Base-by-base conservation (phyloP, 768 basidiomycete species). In the Piloderma croceum region DNA sequence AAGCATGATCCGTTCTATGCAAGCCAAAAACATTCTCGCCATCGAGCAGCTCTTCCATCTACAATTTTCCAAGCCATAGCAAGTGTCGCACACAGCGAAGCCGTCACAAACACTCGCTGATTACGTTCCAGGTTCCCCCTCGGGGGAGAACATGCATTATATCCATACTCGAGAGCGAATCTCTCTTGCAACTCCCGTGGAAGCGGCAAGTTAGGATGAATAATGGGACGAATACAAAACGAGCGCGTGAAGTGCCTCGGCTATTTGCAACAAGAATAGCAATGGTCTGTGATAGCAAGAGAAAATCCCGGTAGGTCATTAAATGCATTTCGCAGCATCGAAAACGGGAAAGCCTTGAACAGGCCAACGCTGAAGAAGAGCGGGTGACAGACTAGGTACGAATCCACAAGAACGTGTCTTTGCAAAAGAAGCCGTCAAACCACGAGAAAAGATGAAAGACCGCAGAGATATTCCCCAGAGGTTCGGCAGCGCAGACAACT, bases 101-200 rank as follows among this genome's bases (percentile, higher is more conserved):
- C 3, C 11, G 23, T 52, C 39, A 15, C 43, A 39, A 51, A 24
- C 20, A 25, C 39, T 33, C 48, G 48, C 43, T 46, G 23, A 49
- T 60, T 51, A 47, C 57, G 58, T 42, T 44, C 54, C 50, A 43
- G 39, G 46, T 43, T 49, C 48, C 44, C 21, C 39, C 31, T 34
- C 35, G 33, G 29, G 36, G 38, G 46, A 39, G 45, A 42, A 42
- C 19, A 31, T 41, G 43, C 48, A 49, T 34, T 45, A 43, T 43
- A 45, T 42, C 54, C 59, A 64, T 56, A 59, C 63, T 68, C 68
- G 74, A 77, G 76, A 72, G 67, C 72, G 57, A 74, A 69, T 72
- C 75, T 75, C 74, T 77, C 54, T 71, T 73, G 60, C 50, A 53
- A 53, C 60, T 64, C 71, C 71, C 70, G 51, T 27, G 51, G 67